Evolutionary conservation across 441 rosid genomes (phyloP).

Genomic region (Pelargonium citronellum): DNA sequence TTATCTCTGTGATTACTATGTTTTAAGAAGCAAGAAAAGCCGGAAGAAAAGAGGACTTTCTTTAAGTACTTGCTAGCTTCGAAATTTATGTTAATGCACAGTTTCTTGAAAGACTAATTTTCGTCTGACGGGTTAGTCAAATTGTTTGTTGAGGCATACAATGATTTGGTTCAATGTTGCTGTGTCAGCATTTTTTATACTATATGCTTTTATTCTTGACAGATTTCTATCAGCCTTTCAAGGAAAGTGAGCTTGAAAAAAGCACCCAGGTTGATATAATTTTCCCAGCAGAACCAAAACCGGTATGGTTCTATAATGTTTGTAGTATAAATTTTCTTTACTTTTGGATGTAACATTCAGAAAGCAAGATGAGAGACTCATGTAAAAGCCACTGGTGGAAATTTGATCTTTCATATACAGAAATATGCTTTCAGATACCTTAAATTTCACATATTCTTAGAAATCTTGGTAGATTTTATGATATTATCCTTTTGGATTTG

Average conservation of each 20-base stretch:
- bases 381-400: too few relatives aligned
- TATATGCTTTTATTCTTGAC: conserved; percentile 20
- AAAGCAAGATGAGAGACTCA: too few relatives aligned
- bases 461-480: too few relatives aligned
- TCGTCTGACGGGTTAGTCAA: conserved; percentile 5
- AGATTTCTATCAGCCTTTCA: conserved; percentile 87
- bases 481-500: too few relatives aligned
- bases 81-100: conserved; percentile 4
- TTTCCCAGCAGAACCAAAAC: conserved; percentile 69
- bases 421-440: too few relatives aligned
- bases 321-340: neutral
- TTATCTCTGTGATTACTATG: neutral
- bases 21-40: neutral
- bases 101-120: neutral
- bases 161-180: neutral
- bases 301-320: conserved; percentile 40
- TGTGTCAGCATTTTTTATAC: neutral
- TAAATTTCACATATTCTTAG: too few relatives aligned
- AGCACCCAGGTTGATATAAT: conserved; percentile 72
- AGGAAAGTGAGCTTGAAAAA: conserved; percentile 84
- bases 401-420: too few relatives aligned
- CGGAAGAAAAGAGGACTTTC: neutral
- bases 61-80: neutral
- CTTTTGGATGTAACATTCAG: too few relatives aligned
- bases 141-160: neutral